A percentile compares a stretch with the other conserved stretches of the same genome.
phyloP scores from a whole-genome alignment of 2,329 filamentous ascomycete species.

The Cordyceps cicadae region DNA sequence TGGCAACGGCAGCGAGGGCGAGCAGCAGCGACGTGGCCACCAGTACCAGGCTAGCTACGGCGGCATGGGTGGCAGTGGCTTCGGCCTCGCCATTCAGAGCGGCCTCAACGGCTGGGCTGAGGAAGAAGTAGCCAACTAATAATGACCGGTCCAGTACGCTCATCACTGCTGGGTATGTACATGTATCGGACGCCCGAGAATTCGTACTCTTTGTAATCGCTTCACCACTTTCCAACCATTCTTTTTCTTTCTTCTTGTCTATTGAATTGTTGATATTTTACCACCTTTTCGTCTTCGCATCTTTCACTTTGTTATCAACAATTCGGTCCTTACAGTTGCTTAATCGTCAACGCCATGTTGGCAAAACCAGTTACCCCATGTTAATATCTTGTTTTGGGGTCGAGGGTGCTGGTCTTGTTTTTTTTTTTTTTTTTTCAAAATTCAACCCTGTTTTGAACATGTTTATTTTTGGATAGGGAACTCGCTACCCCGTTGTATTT shows the following conservation, averaged over 20 bases:
- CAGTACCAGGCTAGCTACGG: constrained; percentile 58
- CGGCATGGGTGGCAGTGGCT: constrained; percentile 47
- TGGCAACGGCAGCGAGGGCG: constrained; percentile 38
- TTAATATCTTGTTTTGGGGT: constrained; percentile 20
- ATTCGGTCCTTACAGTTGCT: constrained; percentile 4
- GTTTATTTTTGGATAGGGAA: constrained; percentile 3
- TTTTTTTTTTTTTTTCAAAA: background rate
- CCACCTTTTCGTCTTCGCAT: background rate
- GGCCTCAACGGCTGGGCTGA: constrained; percentile 61
- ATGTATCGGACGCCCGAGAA: constrained; percentile 1
- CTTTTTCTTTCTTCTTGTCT: constrained; percentile 11
- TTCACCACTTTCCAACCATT: constrained; percentile 14
- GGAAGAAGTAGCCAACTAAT: constrained; percentile 54
- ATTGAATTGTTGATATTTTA: constrained; percentile 8
- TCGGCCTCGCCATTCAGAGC: constrained; percentile 55
- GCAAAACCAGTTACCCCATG: constrained; percentile 15
- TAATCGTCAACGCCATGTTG: constrained; percentile 5
- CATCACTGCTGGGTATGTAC: constrained; percentile 11
- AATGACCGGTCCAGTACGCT: constrained; percentile 17
- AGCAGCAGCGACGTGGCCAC: constrained; percentile 47
- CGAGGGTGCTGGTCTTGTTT: too few relatives aligned
- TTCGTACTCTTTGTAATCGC: constrained; percentile 16
- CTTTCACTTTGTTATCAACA: constrained; percentile 5
- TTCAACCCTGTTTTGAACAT: constrained; percentile 3
- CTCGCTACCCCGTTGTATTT: background rate